phyloP scores from a whole-genome alignment of 768 basidiomycete genomes.

The Lactifluus hygrophoroides region DNA sequence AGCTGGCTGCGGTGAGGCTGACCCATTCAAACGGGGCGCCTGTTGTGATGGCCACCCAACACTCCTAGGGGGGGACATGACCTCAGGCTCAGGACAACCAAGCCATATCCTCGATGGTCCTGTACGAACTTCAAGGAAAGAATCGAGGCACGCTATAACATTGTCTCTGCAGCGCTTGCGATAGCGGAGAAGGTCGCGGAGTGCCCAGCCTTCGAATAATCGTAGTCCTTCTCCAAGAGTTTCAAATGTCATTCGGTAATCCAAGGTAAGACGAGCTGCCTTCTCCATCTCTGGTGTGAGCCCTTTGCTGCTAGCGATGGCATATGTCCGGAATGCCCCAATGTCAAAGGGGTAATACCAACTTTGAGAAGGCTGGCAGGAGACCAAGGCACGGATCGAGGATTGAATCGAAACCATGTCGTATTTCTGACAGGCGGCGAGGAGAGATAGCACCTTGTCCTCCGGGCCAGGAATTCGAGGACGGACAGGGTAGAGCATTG shows the following conservation, averaged over 20 bases:
- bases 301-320: conserved; percentile 4
- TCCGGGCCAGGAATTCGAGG: not conserved
- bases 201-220: not conserved
- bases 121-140: not conserved
- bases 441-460: not conserved
- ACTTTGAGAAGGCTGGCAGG: not conserved
- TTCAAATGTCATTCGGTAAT: not conserved
- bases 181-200: not conserved
- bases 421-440: conserved; percentile 22
- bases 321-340: conserved; percentile 11
- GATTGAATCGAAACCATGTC: conserved; percentile 12
- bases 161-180: not conserved
- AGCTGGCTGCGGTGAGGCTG: too few relatives aligned
- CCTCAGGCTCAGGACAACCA: not conserved
- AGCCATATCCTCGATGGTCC: not conserved
- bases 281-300: not conserved
- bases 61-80: too few relatives aligned
- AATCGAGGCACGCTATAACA: not conserved
- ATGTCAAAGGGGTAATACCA: not conserved
- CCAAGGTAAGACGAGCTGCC: not conserved
- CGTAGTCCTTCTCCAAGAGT: not conserved
- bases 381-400: not conserved
- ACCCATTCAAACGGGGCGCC: too few relatives aligned
- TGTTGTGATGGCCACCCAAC: too few relatives aligned
- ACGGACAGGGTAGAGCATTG: not conserved